A percentile compares a stretch with the other conserved stretches of the same genome.
These are phyloP conservation scores for Nakazawaea peltata DNA, from an alignment of 805 yeast species.

Conservation along the genomic window DNA sequence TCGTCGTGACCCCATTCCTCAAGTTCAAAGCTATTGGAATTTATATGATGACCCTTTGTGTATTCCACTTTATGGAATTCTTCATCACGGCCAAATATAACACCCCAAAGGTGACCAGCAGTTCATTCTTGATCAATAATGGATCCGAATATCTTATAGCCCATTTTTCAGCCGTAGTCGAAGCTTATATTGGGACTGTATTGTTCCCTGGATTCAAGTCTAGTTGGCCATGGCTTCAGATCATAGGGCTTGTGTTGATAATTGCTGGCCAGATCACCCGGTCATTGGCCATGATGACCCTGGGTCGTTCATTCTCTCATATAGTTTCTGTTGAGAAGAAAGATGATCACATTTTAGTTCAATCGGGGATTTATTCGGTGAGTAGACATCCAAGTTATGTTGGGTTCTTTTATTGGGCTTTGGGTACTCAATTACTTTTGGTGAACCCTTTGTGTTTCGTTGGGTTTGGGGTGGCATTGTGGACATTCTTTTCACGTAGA, in stretches of 20 bases:
- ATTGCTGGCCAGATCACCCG: conserved; percentile 61
- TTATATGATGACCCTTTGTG: conserved; percentile 43
- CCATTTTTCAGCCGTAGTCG: conserved; percentile 45
- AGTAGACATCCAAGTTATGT: conserved; percentile 86
- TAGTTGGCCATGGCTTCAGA: conserved; percentile 14
- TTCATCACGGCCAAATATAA: conserved; percentile 73
- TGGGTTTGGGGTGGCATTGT: conserved; percentile 49
- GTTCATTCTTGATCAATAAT: conserved; percentile 62
- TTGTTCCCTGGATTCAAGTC: conserved; percentile 31
- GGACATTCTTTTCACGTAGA: conserved; percentile 61
- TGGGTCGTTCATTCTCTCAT: conserved; percentile 83
- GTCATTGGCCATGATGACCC: conserved; percentile 78
- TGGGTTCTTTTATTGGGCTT: conserved; percentile 91
- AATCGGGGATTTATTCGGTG: conserved; percentile 58
- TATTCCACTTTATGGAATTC: conserved; percentile 81
- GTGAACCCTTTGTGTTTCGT: conserved; percentile 54
- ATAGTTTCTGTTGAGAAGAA: conserved; percentile 47
- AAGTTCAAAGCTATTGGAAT: conserved; percentile 28
- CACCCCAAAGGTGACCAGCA: conserved; percentile 53
- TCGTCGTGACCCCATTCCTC: conserved; percentile 20
- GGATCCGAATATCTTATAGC: conserved; percentile 53
- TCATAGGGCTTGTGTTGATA: conserved; percentile 40
- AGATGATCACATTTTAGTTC: conserved; percentile 58
- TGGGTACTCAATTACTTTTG: conserved; percentile 72
- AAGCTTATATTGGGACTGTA: conserved; percentile 33